Base-by-base conservation (phyloP, 2,329 filamentous ascomycete genomes). In the Chaetomium sp. region DNA sequence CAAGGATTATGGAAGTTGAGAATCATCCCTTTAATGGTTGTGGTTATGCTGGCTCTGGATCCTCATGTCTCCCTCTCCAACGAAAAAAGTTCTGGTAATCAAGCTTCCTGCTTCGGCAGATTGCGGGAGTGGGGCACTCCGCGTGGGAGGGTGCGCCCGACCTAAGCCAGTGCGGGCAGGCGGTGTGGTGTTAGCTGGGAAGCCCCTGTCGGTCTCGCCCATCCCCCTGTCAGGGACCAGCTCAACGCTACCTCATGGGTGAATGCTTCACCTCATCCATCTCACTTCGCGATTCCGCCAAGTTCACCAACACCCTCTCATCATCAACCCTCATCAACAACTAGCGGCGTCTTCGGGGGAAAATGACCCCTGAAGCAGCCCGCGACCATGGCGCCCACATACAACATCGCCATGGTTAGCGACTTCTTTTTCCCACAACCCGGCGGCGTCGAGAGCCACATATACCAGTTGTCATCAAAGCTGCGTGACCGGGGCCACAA, bases 341-440 rank as follows among this genome's bases (percentile, higher is more conserved):
- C 25, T 7, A 27, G 38, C n/a, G 21, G 56, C 45, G 33, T 29
- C 21, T 49, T 33, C 27, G 19, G 54, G 35, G 59, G 54, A 68
- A 65, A 63, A 66, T 66, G 66, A 60, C 27, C 54, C 35, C 49
- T 25, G 25, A 12, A 8, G 21, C 25, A 10, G 27, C 29, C 64
- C 49, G 53, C 61, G 62, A 33, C 58, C 78, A 77, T 81, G 71
- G 83, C 81, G 71, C 81, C 81, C 69, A 85, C 83, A 35, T 89
- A 88, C 77, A 89, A 87, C 74, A 89, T 89, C 79, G 87, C 87
- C 68, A 99, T 99, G 95, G 91, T 97, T 77, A 93, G 94, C 85
- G 95, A 99, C 83, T 97, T 96, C 85, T 99, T 99, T 88, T 99
- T 96, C 76, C 95, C 95, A 16, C 94, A 98, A 74, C 94, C 95